These are phyloP conservation scores for Blastobotrys aristatus DNA, from an alignment of 1,139 yeast species.

Conservation along the genomic window DNA sequence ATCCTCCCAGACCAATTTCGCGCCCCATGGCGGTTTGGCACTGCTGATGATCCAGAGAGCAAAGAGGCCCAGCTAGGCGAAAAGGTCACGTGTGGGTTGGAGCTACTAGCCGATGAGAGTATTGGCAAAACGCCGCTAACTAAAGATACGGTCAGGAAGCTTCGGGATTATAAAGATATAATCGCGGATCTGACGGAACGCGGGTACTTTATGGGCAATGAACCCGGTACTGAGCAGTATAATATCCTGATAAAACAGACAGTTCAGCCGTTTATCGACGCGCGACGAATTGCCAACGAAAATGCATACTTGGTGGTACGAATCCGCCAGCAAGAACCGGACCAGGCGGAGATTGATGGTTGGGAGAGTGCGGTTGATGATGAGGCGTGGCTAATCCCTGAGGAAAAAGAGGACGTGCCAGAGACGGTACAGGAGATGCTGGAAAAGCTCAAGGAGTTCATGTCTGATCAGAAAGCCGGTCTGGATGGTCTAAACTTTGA, in stretches of 20 bases:
- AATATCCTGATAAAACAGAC: slow-evolving; percentile 17
- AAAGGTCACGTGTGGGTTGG: slow-evolving; percentile 29
- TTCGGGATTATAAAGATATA: slow-evolving; percentile 18
- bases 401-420: slow-evolving; percentile 9
- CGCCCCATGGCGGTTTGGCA: slow-evolving; percentile 17
- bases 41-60: slow-evolving; percentile 8
- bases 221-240: slow-evolving; percentile 16
- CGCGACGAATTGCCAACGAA: slow-evolving; percentile 13
- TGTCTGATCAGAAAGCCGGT: slow-evolving; percentile 15
- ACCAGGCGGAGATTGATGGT: slow-evolving; percentile 22
- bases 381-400: slow-evolving; percentile 25
- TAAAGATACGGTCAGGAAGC: slow-evolving; percentile 6
- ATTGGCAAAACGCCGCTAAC: slow-evolving; percentile 2
- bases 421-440: slow-evolving; percentile 14
- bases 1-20: slow-evolving; percentile 18
- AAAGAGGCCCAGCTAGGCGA: slow-evolving; percentile 25
- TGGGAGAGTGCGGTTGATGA: slow-evolving; percentile 26
- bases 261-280: slow-evolving; percentile 13
- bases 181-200: slow-evolving; percentile 15
- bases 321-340: slow-evolving; percentile 13
- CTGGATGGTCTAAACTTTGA: slow-evolving; percentile 14
- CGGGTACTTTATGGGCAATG: slow-evolving; percentile 21
- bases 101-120: slow-evolving; percentile 19
- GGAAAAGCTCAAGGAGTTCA: slow-evolving; percentile 13
- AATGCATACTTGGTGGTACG: slow-evolving; percentile 14